phyloP scores from a whole-genome alignment of 768 basidiomycete genomes.

The Leccinum pellstonianum region DNA sequence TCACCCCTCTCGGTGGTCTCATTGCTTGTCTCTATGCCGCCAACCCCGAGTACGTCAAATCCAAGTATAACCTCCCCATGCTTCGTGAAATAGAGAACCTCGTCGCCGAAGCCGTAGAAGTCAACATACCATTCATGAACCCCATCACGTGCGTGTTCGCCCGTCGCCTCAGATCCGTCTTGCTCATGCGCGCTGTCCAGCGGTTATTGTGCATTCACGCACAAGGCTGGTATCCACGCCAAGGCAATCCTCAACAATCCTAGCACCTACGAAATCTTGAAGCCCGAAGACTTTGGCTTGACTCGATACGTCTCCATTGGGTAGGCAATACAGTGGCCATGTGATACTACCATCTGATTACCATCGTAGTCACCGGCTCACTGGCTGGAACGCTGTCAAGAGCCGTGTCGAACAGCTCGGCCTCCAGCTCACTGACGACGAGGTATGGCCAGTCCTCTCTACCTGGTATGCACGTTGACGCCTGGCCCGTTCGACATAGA shows the following conservation, averaged over 20 bases:
- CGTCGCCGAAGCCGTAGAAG: slow-evolving; percentile 97
- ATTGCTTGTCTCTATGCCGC: slow-evolving; percentile 96
- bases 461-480: neutral
- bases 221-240: slow-evolving; percentile 99
- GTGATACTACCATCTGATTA: slow-evolving; percentile 5
- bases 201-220: slow-evolving; percentile 99
- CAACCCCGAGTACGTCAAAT: slow-evolving; percentile 98
- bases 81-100: slow-evolving; percentile 98
- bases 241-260: slow-evolving; percentile 99
- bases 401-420: slow-evolving; percentile 97
- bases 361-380: slow-evolving; percentile 75
- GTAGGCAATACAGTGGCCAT: slow-evolving; percentile 34
- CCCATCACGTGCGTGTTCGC: slow-evolving; percentile 70
- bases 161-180: neutral
- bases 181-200: slow-evolving; percentile 39
- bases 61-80: slow-evolving; percentile 98
- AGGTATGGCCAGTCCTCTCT: slow-evolving; percentile 42
- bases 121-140: slow-evolving; percentile 97
- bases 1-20: slow-evolving; percentile 96
- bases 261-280: slow-evolving; percentile 97
- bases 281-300: slow-evolving; percentile 98
- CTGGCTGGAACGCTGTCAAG: slow-evolving; percentile 99
- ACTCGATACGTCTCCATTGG: slow-evolving; percentile 98
- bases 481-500: slow-evolving; percentile 37
- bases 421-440: slow-evolving; percentile 84